Base-by-base conservation (phyloP, 2,329 filamentous ascomycete genomes). In the Cryphonectria radicalis region DNA sequence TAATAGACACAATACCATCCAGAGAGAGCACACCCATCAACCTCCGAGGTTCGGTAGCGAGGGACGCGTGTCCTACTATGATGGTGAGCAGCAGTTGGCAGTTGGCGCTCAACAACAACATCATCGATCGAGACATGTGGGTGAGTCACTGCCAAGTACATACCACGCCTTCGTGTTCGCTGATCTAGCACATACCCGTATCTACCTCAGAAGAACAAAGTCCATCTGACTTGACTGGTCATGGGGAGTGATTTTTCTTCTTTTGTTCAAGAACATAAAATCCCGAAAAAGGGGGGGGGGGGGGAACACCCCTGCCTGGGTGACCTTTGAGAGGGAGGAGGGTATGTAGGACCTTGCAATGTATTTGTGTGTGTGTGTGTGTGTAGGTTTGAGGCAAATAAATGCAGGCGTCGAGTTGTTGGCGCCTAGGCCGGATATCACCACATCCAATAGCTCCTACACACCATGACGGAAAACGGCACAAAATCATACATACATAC, bases 151-250 rank as follows among this genome's bases (percentile, higher is more conserved):
- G 7, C 10, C 46, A 53, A n/a, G 19, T n/a, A 53, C 42, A 43
- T 17, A 43, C 42, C 42, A 28, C n/a, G 10, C 37, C 37, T 40
- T 55, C 46, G n/a, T n/a, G n/a, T n/a, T 22, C 11, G 53, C 53
- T n/a, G 13, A 10, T n/a, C 53, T 25, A 43, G 60, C 69, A 60
- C 70, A 64, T 72, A 70, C 68, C 70, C 70, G 68, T 53, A 64
- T 64, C 70, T 70, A 57, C 70, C 46, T 57, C 57, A 4, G 32
- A 40, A 60, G 19, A 4, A 37, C n/a, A 40, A 40, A 22, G 42
- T 25, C n/a, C 40, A 25, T 19, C 28, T 53, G 57, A 37, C 43
- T 62, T 53, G 57, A 37, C 43, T 62, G 65, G 42, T 17, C 46
- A 66, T 32, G 64, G 22, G n/a, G 17, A 32, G 11, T 0, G 3